Percentiles rank a stretch among this genome's conserved stretches.
These are phyloP conservation scores for Clonostachys rosea DNA, from an alignment of 2,329 filamentous ascomycete genomes.

Conservation along the genomic window DNA sequence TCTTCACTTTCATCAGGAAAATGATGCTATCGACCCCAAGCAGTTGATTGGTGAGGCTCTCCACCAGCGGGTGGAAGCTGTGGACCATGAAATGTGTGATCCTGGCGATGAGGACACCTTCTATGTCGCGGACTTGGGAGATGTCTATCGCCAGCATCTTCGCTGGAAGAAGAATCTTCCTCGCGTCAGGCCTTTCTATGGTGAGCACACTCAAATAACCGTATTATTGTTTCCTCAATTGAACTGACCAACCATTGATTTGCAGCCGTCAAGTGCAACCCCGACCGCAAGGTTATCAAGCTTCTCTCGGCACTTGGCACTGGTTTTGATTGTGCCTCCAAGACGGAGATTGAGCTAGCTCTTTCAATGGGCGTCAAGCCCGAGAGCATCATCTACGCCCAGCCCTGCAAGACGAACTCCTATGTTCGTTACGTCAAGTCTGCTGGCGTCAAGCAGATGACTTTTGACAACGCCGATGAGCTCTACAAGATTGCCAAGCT, in stretches of 20 bases:
- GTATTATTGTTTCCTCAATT: neutral
- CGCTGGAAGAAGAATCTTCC: slow-evolving; percentile 95
- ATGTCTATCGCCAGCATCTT: slow-evolving; percentile 97
- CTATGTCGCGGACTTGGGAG: slow-evolving; percentile 95
- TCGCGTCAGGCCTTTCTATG: slow-evolving; percentile 94
- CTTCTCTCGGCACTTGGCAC: slow-evolving; percentile 85
- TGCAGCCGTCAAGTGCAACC: slow-evolving; percentile 98
- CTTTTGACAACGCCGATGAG: slow-evolving; percentile 97
- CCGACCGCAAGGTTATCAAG: slow-evolving; percentile 81
- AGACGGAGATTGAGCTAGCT: slow-evolving; percentile 92
- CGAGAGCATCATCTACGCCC: slow-evolving; percentile 93
- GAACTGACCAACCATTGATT: neutral
- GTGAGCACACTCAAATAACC: slow-evolving; percentile 39
- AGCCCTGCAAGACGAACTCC: slow-evolving; percentile 99
- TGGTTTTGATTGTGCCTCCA: slow-evolving; percentile 97
- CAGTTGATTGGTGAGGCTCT: slow-evolving; percentile 82
- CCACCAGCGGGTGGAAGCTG: slow-evolving; percentile 75
- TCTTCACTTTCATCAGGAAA: slow-evolving; percentile 27
- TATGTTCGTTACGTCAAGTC: slow-evolving; percentile 88
- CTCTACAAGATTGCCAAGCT: slow-evolving; percentile 95
- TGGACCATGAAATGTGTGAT: slow-evolving; percentile 84
- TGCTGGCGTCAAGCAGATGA: slow-evolving; percentile 93
- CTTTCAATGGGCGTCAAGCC: slow-evolving; percentile 79
- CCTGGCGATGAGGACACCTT: slow-evolving; percentile 96
- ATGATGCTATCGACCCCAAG: slow-evolving; percentile 53